Percentiles rank a stretch among this genome's conserved stretches.
phyloP scores from a whole-genome alignment of 2,329 filamentous ascomycete genomes.

The Aureobasidium sp. region DNA sequence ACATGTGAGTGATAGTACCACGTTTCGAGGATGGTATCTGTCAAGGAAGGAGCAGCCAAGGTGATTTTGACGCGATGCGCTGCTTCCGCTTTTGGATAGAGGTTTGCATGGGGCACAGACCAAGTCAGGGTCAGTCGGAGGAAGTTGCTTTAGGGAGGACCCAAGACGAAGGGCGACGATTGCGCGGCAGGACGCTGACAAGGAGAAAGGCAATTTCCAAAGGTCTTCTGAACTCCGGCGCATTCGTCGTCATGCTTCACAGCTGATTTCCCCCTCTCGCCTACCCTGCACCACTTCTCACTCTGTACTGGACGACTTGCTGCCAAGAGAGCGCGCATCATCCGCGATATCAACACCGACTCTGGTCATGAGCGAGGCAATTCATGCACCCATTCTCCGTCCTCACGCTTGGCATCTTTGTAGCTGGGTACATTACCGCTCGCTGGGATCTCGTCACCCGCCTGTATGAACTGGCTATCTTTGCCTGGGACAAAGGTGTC shows the following conservation, averaged over 20 bases:
- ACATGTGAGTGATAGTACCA: background rate
- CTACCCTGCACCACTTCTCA: background rate
- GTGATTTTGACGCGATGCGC: background rate
- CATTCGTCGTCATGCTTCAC: background rate
- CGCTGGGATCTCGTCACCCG: conserved; percentile 97
- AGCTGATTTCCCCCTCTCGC: background rate
- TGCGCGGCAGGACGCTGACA: conserved; percentile 4
- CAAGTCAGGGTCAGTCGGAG: background rate
- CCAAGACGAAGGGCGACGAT: background rate
- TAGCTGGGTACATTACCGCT: conserved; percentile 98
- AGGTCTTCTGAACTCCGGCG: background rate
- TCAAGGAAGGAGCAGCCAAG: background rate
- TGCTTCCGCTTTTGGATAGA: conserved; percentile 7
- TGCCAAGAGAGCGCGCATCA: conserved; percentile 15
- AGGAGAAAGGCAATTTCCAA: conserved; percentile 12
- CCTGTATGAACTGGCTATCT: conserved; percentile 92
- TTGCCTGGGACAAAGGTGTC: conserved; percentile 98
- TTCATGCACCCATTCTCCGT: conserved; percentile 97
- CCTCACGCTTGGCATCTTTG: conserved; percentile 94
- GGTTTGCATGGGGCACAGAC: conserved; percentile 4
- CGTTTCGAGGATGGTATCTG: background rate
- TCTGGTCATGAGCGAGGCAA: conserved; percentile 18
- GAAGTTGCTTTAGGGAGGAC: background rate
- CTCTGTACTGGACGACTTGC: background rate
- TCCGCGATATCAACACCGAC: background rate